These are phyloP conservation scores for Rubus parviflorus DNA, from an alignment of 306 rosid species.

Conservation along the genomic window DNA sequence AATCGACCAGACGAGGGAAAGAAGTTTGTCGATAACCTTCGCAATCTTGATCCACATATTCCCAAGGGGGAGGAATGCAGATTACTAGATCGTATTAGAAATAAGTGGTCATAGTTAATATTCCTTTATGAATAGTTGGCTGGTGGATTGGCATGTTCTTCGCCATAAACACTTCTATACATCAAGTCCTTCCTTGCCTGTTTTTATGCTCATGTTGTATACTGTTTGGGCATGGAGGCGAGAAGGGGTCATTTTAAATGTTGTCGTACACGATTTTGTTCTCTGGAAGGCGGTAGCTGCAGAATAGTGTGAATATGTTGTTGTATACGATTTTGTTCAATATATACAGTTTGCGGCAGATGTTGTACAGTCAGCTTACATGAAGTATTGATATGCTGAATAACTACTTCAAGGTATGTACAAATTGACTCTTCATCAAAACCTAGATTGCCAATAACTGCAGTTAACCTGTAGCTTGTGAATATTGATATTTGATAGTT, in stretches of 20 bases:
- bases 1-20: constrained; percentile 59
- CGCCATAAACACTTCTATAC: background rate
- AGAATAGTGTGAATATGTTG: constrained; percentile 14
- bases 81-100: constrained; percentile 58
- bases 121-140: background rate
- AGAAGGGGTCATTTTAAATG: constrained; percentile 8
- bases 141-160: constrained; percentile 19
- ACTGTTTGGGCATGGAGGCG: constrained; percentile 23
- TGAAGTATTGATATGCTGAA: constrained; percentile 11
- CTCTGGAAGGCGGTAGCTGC: constrained; percentile 9
- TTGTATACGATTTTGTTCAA: constrained; percentile 6
- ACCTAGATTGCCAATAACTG: background rate
- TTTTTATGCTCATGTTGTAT: constrained; percentile 19
- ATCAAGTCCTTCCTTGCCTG: constrained; percentile 18
- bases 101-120: constrained; percentile 49
- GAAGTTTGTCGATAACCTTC: constrained; percentile 57
- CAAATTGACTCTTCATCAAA: constrained; percentile 14
- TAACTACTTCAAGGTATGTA: constrained; percentile 20
- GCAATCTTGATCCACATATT: constrained; percentile 57
- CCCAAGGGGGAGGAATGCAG: constrained; percentile 53
- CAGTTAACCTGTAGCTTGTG: background rate
- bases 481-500: background rate
- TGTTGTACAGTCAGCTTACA: constrained; percentile 32
- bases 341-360: background rate
- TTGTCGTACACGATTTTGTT: constrained; percentile 11